Evolutionary conservation across 2,329 filamentous ascomycete genomes (phyloP).

Genomic region (Biscogniauxia mediterranea): DNA sequence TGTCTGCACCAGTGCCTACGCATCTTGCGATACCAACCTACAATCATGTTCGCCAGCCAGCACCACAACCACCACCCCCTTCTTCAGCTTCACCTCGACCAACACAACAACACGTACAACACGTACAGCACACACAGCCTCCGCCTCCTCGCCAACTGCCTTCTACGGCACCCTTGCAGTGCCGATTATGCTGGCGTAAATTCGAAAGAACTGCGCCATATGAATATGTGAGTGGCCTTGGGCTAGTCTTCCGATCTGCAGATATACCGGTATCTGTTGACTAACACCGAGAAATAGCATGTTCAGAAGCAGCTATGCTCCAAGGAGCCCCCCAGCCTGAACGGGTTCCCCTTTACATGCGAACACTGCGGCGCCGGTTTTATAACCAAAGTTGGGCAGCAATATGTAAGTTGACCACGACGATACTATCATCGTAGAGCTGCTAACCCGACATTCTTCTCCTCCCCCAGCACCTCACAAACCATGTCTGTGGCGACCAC

Average conservation of each 20-base stretch:
- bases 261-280: background rate
- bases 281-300: slow-evolving; percentile 30
- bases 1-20: slow-evolving; percentile 1
- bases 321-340: slow-evolving; percentile 18
- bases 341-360: slow-evolving; percentile 40
- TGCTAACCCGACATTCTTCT: slow-evolving; percentile 11
- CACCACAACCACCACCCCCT: background rate
- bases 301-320: slow-evolving; percentile 35
- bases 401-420: slow-evolving; percentile 36
- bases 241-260: background rate
- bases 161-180: slow-evolving; percentile 22
- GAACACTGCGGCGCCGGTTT: slow-evolving; percentile 47
- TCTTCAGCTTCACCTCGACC: slow-evolving; percentile 3
- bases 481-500: slow-evolving; percentile 47
- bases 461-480: slow-evolving; percentile 36
- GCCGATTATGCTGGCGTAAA: slow-evolving; percentile 30
- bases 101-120: background rate
- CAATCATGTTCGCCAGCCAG: slow-evolving; percentile 1
- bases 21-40: background rate
- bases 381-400: slow-evolving; percentile 38
- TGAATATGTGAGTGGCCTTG: slow-evolving; percentile 30
- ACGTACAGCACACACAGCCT: slow-evolving; percentile 2
- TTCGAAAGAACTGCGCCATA: slow-evolving; percentile 26
- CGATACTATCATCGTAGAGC: background rate
- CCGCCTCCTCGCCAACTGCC: background rate